Base-by-base conservation (phyloP, 2,329 filamentous ascomycete species). In the Fusarium sp. region DNA sequence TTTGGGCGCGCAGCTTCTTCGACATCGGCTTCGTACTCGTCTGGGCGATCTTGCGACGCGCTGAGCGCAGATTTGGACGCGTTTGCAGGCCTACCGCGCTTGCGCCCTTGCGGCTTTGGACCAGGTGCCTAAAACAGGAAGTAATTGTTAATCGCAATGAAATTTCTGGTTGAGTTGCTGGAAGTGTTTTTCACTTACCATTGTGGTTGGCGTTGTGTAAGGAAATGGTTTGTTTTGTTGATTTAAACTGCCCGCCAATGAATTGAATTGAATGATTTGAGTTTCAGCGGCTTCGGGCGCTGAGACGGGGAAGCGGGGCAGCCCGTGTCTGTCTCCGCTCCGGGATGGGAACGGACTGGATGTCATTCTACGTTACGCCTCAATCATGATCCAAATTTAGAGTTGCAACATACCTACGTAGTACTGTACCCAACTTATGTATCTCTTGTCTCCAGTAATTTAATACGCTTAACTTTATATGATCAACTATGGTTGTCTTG, bases 11-110 rank as follows among this genome's bases (percentile, higher is more conserved):
- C 38, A 10, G 63, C 61, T 29, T 78, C 75, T 21, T 75, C 75
- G 20, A 60, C 70, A 24, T 76, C 70, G 62, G 69, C 68, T 50
- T 72, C 70, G 57, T 74, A 65, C 48, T 71, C 69, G 20, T 71
- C 73, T 12, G 69, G 66, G 35, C 50, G 63, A 37, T 68, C 65
- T 28, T 70, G 70, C 47, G 74, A 74, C 73, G 74, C 74, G 77
- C 61, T 67, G 63, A 63, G 48, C 41, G 57, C 59, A 26, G 76
- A 61, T 65, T 76, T 79, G 57, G 79, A 79, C 80, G 81, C 81
- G 81, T 80, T 80, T 31, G 79, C 72, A 15, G 79, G 80, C 39
- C 80, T 78, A 55, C 80, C 80, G 74, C 82, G 82, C 73, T 83
- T 84, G 68, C 82, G 82, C 69, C 81, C 82, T 54, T 77, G 77